Evolutionary conservation across 257 asterid species (phyloP).

Genomic region (Nicotiana noctiflora): DNA sequence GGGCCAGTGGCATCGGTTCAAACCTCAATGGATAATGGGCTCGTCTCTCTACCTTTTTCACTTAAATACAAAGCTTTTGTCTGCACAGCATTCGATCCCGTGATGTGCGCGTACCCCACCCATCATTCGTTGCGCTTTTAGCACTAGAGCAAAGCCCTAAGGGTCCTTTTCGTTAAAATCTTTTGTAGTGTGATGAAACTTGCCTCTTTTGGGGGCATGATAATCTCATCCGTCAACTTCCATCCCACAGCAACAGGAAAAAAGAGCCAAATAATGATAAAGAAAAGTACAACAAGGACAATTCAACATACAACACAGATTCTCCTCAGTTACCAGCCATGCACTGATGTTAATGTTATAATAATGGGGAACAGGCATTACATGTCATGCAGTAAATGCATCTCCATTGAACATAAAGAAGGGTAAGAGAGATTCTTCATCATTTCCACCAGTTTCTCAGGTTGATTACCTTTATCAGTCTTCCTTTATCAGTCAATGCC

Average conservation of each 20-base stretch:
- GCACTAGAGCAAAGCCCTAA: too few species aligned
- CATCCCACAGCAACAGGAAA: background rate
- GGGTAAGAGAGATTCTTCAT: background rate
- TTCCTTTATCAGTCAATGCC: constrained; percentile 60
- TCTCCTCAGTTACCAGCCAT: background rate
- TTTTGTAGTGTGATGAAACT: background rate
- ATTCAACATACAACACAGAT: background rate
- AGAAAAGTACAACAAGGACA: background rate
- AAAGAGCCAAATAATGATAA: background rate
- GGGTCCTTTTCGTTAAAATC: background rate
- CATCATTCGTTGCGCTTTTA: too few species aligned
- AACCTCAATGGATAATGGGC: too few species aligned
- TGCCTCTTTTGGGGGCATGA: background rate
- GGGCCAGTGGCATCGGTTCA: too few species aligned
- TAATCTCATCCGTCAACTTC: background rate
- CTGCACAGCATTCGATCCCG: too few species aligned
- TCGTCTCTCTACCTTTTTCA: too few species aligned
- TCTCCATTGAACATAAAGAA: background rate
- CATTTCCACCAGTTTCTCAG: background rate
- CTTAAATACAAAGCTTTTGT: too few species aligned
- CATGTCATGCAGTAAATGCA: background rate
- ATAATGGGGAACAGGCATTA: background rate
- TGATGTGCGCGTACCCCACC: too few species aligned
- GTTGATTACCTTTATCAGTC: constrained; percentile 60
- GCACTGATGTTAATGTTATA: background rate